Base-by-base conservation (phyloP, 352 stramenopile species). In the Phytophthora capsici region DNA sequence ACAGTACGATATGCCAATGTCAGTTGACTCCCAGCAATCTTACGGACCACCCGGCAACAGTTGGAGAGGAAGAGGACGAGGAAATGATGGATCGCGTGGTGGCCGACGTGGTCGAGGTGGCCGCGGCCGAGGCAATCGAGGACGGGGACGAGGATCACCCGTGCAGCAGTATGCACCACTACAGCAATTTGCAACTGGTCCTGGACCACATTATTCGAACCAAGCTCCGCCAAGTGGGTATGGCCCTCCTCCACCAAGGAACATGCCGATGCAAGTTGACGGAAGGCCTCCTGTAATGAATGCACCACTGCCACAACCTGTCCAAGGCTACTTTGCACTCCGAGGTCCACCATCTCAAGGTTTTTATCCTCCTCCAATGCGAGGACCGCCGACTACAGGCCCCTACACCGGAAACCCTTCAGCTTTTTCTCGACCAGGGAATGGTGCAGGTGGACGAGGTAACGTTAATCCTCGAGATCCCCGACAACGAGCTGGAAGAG, bases 11-110 rank as follows among this genome's bases (percentile, higher is more conserved):
- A 57, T 69, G 14, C 4, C 47, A 2, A 59, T 65, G 13, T 3
- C 48, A 51, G 26, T 36, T 34, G 49, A 53, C 13, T 20, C 38
- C 6, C 62, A 75, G 16, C 3, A 43, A 40, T 51, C 52, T 9
- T 70, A 75, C 45, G 56, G 50, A 38, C 25, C 43, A 20, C 38
- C 57, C 30, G 54, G 62, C 17, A 71, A 71, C 6, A 50, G 70
- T 30, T 77, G 73, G 69, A 68, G 68, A 72, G 70, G 60, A 13
- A 77, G 50, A 54, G 78, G 76, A 9, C 70, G 69, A 61, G 77
- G 71, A 9, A 67, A 70, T 56, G 72, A 84, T 17, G 54, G 64
- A 26, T 45, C 22, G 22, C 65, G 70, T 17, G 62, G 66, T n/a
- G 67, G 52, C 23, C 36, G 76, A 52, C 41, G 72, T 26, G 37